Base-by-base conservation (phyloP, 176 grass and related monocot species). In the Ensete glaucum region DNA sequence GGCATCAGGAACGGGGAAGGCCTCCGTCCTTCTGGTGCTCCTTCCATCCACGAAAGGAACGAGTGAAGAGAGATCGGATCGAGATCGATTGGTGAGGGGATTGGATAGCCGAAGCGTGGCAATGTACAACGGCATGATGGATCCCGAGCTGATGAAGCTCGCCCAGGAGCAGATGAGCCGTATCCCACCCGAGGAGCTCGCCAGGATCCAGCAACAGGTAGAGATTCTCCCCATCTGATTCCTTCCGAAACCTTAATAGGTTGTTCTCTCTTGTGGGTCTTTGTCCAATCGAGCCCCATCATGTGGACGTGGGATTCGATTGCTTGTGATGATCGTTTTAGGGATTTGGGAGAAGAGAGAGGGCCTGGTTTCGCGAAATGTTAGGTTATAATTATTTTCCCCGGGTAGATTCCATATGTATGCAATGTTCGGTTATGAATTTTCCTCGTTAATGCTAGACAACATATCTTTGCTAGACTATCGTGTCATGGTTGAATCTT, bases 121-220 rank as follows among this genome's bases (percentile, higher is more conserved):
- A 77, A 86, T 86, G 85, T 72, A 79, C 74, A 87, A 83, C 78
- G 85, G 50, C 9, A 94, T 91, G 91, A 94, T 99, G 90, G 91
- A 94, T 86, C 90, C 95, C 12, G 95, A 99, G 84, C 73, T 94
- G 72, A 53, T 99, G 83, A 85, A 83, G 76, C 70, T 99, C 50
- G 95, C 95, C 52, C 95, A 99, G 84, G 95, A 99, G 95, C 95
- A 99, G 90, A 94, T 99, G 91, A 59, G 86, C 78, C 84, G 84
- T 72, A 94, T 99, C 84, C 80, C 90, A 16, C 91, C 95, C 9
- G 91, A 89, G 48, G 95, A 99, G 72, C 43, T 99, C 26, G 84
- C 95, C 71, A 76, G 73, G 86, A 99, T 99, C 80, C 95, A 99
- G 71, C 95, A 94, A 76, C 95, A 99, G 91, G 95, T 91, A 34